Conservation (phyloP, 805 yeast species). For the Yamadazyma insecticola region DNA sequence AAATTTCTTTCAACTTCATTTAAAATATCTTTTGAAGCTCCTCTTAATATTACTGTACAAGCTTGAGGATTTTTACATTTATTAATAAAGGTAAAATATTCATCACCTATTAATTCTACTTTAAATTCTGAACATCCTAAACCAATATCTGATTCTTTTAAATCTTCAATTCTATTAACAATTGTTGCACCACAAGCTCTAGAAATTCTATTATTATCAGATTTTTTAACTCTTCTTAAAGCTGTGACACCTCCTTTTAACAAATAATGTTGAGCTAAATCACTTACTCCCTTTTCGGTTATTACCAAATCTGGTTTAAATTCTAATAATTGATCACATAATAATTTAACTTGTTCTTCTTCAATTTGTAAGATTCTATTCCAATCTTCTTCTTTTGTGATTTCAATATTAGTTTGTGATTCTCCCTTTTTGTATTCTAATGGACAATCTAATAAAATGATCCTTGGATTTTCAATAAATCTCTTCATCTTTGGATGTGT, state of each 20-base stretch:
- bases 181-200: slow-evolving; percentile 97
- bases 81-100: slow-evolving; percentile 82
- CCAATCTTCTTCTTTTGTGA: slow-evolving; percentile 96
- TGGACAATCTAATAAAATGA: slow-evolving; percentile 90
- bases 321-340: slow-evolving; percentile 81
- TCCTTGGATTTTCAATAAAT: slow-evolving; percentile 79
- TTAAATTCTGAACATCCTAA: slow-evolving; percentile 84
- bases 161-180: slow-evolving; percentile 91
- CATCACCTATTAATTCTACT: slow-evolving; percentile 95
- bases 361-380: slow-evolving; percentile 90
- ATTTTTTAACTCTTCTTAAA: slow-evolving; percentile 89
- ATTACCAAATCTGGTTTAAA: slow-evolving; percentile 91
- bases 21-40: slow-evolving; percentile 94
- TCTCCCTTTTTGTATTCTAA: slow-evolving; percentile 98
- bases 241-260: slow-evolving; percentile 91
- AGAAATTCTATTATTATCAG: slow-evolving; percentile 94
- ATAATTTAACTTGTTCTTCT: slow-evolving; percentile 88
- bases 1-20: slow-evolving; percentile 95
- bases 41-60: slow-evolving; percentile 88
- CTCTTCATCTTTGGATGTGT: slow-evolving; percentile 99
- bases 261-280: slow-evolving; percentile 93
- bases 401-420: slow-evolving; percentile 96
- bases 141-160: slow-evolving; percentile 88
- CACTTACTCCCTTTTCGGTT: slow-evolving; percentile 98
- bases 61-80: slow-evolving; percentile 86